Evolutionary conservation across 208 protist genomes (phyloP).

Genomic region (Willaertia magna): DNA sequence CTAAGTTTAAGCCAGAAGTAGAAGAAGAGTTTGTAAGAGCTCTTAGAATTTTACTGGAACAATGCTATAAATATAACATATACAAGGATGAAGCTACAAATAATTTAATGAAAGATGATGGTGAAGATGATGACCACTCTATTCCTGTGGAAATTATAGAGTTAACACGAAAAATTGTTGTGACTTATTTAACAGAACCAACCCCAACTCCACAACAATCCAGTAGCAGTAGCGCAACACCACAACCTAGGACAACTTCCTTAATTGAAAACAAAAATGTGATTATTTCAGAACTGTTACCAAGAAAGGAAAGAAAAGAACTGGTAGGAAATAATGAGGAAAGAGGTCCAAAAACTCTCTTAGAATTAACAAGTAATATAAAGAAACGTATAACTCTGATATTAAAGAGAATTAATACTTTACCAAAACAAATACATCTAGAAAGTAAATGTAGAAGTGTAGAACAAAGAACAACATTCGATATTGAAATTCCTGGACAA

Average conservation of each 20-base stretch:
- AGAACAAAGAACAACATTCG: neutral
- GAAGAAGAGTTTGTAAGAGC: neutral
- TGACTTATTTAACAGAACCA: neutral
- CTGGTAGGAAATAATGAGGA: neutral
- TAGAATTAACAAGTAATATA: neutral
- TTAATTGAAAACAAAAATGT: neutral
- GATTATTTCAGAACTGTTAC: neutral
- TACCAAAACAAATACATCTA: neutral
- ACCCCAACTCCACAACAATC: neutral
- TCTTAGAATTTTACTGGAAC: neutral
- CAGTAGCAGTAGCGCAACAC: too few relatives aligned
- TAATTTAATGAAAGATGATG: neutral
- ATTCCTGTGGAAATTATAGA: neutral
- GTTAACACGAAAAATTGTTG: neutral
- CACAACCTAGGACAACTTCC: neutral
- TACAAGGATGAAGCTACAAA: neutral
- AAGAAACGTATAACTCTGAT: neutral
- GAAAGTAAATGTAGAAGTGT: neutral
- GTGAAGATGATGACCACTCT: neutral
- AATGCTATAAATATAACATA: neutral
- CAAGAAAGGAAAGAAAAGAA: neutral
- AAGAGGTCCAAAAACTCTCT: neutral
- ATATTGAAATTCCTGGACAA: constrained; percentile 18
- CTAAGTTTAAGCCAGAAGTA: neutral
- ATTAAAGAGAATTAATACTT: neutral